Conservation (phyloP, 2,329 filamentous ascomycete species). For the Talaromyces sp. region DNA sequence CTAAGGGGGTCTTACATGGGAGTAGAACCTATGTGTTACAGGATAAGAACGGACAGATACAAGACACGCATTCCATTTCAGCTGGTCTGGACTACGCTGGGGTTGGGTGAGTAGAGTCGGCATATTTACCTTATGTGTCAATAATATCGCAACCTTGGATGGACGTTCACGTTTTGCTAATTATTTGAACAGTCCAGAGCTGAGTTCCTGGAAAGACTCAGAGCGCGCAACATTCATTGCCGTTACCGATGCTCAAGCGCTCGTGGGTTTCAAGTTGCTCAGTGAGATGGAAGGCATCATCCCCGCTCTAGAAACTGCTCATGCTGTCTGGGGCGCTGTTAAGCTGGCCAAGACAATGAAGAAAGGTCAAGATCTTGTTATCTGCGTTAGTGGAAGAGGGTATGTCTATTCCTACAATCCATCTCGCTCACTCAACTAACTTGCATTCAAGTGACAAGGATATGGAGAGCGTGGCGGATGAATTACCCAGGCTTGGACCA, state of each 20-base stretch:
- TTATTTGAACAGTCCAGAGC: constrained; percentile 89
- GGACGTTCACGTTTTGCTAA: constrained; percentile 76
- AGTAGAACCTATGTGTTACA: constrained; percentile 4
- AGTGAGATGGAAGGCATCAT: constrained; percentile 18
- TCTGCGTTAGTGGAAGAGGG: constrained; percentile 85
- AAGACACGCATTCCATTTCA: constrained; percentile 17
- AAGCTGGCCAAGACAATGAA: constrained; percentile 89
- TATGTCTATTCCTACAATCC: background rate
- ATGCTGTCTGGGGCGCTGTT: constrained; percentile 70
- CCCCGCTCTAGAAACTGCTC: constrained; percentile 4
- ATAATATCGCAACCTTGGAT: background rate
- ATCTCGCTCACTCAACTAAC: background rate
- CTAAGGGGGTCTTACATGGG: constrained; percentile 1
- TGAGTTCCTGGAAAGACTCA: constrained; percentile 87
- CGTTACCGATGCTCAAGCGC: constrained; percentile 85
- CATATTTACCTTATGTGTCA: too few relatives aligned
- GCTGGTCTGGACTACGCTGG: constrained; percentile 24
- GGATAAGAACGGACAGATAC: constrained; percentile 2
- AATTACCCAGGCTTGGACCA: constrained; percentile 80
- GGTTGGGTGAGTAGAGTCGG: constrained; percentile 18
- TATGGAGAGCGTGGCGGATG: constrained; percentile 94
- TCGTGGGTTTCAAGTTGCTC: constrained; percentile 39
- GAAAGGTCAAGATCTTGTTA: constrained; percentile 83
- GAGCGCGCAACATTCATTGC: constrained; percentile 81
- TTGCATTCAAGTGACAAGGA: constrained; percentile 66